Percentiles rank a stretch among this genome's conserved stretches.
phyloP scores from a whole-genome alignment of 371 early-diverging fungal genomes.

The Mortierella sp. region DNA sequence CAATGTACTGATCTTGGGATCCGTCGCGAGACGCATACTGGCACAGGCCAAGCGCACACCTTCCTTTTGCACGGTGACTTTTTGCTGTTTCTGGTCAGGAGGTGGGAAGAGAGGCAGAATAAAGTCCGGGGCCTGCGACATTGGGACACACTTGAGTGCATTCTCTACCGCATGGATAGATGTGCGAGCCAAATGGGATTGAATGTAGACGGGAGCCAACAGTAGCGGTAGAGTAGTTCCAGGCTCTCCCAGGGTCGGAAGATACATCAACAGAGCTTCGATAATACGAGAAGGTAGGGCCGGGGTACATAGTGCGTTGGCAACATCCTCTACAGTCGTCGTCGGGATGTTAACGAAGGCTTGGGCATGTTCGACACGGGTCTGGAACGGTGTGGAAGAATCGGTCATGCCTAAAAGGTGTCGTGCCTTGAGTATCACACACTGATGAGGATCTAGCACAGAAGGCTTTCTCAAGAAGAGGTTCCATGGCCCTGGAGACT shows the following conservation, averaged over 20 bases:
- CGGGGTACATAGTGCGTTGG: constrained; percentile 30
- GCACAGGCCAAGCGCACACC: constrained; percentile 39
- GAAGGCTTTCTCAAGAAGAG: constrained; percentile 24
- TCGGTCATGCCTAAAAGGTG: constrained; percentile 42
- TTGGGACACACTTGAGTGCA: constrained; percentile 40
- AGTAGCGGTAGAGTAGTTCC: constrained; percentile 30
- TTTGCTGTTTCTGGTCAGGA: constrained; percentile 20
- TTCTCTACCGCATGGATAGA: constrained; percentile 51
- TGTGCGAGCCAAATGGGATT: constrained; percentile 47
- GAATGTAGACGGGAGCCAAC: constrained; percentile 41
- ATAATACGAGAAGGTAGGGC: constrained; percentile 42
- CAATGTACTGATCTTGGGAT: constrained; percentile 18
- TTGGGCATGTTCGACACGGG: constrained; percentile 46
- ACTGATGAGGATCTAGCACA: constrained; percentile 29
- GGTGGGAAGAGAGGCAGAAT: constrained; percentile 44
- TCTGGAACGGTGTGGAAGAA: constrained; percentile 18
- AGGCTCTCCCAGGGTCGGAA: constrained; percentile 44
- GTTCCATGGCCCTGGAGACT: constrained; percentile 17
- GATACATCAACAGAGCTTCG: constrained; percentile 44
- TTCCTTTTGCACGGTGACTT: constrained; percentile 51
- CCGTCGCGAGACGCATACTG: constrained; percentile 26
- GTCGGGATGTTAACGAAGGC: constrained; percentile 34
- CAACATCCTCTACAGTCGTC: constrained; percentile 41
- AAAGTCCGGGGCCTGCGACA: constrained; percentile 26
- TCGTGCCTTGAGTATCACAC: constrained; percentile 32